Conservation (phyloP, 2,329 filamentous ascomycete species). For the Stagonosporopsis chrysanthemi region DNA sequence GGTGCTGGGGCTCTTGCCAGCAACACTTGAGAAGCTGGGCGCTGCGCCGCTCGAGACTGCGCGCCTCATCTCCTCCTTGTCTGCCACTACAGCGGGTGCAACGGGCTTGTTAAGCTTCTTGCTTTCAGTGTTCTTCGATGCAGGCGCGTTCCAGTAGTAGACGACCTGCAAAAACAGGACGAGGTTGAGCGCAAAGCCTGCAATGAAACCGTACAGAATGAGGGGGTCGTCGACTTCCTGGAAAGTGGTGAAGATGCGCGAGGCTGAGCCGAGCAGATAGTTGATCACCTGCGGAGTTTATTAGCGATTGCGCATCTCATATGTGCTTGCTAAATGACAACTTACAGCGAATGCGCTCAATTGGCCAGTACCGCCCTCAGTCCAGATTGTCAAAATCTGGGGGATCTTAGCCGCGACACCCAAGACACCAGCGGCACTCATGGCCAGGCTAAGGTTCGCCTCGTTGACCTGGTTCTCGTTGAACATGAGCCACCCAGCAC, state of each 20-base stretch:
- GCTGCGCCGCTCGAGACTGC: slow-evolving; percentile 47
- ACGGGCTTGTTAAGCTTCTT: slow-evolving; percentile 52
- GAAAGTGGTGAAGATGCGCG: slow-evolving; percentile 95
- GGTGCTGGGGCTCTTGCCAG: slow-evolving; percentile 62
- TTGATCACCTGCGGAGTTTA: slow-evolving; percentile 80
- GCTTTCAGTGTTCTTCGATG: slow-evolving; percentile 39
- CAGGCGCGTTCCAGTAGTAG: slow-evolving; percentile 85
- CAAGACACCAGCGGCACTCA: slow-evolving; percentile 83
- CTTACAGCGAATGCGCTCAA: slow-evolving; percentile 94
- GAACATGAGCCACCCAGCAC: slow-evolving; percentile 74
- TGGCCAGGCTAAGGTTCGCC: slow-evolving; percentile 74
- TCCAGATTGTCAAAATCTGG: slow-evolving; percentile 87
- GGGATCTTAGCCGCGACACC: slow-evolving; percentile 91
- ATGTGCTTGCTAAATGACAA: not conserved
- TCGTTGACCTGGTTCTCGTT: slow-evolving; percentile 69
- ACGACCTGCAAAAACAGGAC: slow-evolving; percentile 89
- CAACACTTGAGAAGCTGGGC: slow-evolving; percentile 46
- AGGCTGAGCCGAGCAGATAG: slow-evolving; percentile 90
- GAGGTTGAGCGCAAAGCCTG: slow-evolving; percentile 87
- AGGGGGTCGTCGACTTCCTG: slow-evolving; percentile 97
- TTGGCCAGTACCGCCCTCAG: slow-evolving; percentile 89
- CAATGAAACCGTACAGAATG: slow-evolving; percentile 93
- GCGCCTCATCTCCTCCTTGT: slow-evolving; percentile 42
- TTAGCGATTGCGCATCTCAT: not conserved
- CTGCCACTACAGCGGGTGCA: slow-evolving; percentile 35